Evolutionary conservation across 1,284 basidiomycete species (phyloP).

Genomic region (Moesziomyces antarcticus): DNA sequence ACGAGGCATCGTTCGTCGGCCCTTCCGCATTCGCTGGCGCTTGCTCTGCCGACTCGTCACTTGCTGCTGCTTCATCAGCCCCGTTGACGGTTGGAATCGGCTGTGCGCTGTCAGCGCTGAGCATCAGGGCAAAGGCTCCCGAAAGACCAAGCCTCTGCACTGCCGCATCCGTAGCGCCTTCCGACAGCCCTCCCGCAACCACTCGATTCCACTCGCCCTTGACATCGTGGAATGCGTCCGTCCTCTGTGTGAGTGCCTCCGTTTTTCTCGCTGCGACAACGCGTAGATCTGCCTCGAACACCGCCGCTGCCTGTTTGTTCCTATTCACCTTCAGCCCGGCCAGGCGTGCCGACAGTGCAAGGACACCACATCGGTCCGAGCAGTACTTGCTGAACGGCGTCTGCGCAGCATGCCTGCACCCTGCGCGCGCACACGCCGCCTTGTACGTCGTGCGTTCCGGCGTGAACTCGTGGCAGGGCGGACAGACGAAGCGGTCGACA

Average conservation of each 20-base stretch:
- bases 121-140: conserved; percentile 7
- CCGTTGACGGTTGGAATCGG: neutral
- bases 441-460: conserved; percentile 53
- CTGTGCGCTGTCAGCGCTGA: neutral
- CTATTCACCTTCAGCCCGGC: conserved; percentile 13
- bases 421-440: conserved; percentile 32
- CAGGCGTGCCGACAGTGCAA: conserved; percentile 27
- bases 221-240: neutral
- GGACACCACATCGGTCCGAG: conserved; percentile 56
- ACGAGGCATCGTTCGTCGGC: conserved; percentile 2
- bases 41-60: neutral
- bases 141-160: conserved; percentile 6
- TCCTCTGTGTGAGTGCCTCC: conserved; percentile 14
- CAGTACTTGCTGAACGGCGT: conserved; percentile 57
- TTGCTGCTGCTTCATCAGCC: neutral
- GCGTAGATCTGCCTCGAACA: conserved; percentile 12
- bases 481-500: conserved; percentile 60
- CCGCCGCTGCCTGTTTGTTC: conserved; percentile 7
- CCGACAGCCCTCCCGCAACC: neutral
- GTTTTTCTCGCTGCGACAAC: conserved; percentile 17
- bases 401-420: conserved; percentile 45
- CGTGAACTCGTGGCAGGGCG: conserved; percentile 42
- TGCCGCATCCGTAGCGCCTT: neutral
- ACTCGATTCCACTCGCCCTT: conserved; percentile 5
- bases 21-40: neutral